Base-by-base conservation (phyloP, 2,329 filamentous ascomycete species). In the Trichoderma asperellum region DNA sequence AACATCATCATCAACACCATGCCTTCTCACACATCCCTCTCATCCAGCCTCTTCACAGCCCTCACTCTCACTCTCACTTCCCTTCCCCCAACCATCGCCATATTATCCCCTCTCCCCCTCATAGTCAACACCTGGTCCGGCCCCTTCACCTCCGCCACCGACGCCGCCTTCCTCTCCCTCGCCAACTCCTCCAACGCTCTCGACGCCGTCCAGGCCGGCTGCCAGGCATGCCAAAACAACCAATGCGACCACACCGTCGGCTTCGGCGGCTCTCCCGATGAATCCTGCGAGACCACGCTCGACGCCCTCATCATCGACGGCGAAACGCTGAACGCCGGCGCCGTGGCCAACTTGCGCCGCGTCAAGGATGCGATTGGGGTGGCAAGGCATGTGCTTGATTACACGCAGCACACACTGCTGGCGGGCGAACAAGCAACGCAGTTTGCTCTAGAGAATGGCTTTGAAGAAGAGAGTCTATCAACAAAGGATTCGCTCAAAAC, bases 271-370 rank as follows among this genome's bases (percentile, higher is more conserved):
- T 86, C 85, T 2, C 85, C 85, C 0, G 85, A 86, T 71, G 86
- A 88, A 74, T 75, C 77, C 37, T 88, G 86, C 77, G 86, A 87
- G 77, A 87, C 86, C 3, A 87, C 85, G 0, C 83, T 88, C 16
- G 86, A 88, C 76, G 85, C 86, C n/a, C 81, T 88, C 79, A 82
- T 88, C 75, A 87, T 87, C 82, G 85, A 88, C 74, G 85, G 86
- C 34, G 77, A 76, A 0, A 84, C 80, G n/a, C 81, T 88, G 78
- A 85, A 86, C 18, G 80, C 82, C 0, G 86, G 86, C 53, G 84
- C 85, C 5, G 85, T 88, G 5, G 86, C 84, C 0, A 83, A 79
- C 0, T 76, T 88, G 24, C 81, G 85, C 5, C 80, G 85, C 47
- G 76, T 87, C 24, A 79, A 77, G 49, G 77, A 85, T 70, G 85